These are phyloP conservation scores for Aspergillus phoenicis DNA, from an alignment of 2,329 filamentous ascomycete genomes.

Conservation along the genomic window DNA sequence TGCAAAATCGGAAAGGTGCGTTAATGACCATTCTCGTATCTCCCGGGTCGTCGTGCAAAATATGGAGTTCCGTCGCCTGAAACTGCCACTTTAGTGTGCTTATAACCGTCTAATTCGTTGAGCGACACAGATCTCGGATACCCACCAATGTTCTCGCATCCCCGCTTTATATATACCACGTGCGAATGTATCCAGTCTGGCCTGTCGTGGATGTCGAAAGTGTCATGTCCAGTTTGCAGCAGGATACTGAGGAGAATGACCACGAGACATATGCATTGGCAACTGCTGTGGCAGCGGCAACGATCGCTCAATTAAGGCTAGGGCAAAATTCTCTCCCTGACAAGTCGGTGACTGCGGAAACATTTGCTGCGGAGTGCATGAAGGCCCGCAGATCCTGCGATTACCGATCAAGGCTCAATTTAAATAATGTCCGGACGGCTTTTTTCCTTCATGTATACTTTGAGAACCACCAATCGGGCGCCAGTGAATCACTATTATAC, in stretches of 20 bases:
- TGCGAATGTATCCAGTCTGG: conserved; percentile 57
- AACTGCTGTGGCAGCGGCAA: conserved; percentile 52
- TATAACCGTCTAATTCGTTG: not conserved
- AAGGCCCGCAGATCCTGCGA: conserved; percentile 32
- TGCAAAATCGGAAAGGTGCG: conserved; percentile 4
- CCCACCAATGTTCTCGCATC: conserved; percentile 29
- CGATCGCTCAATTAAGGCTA: conserved; percentile 53
- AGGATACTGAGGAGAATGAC: conserved; percentile 31
- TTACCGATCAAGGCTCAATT: conserved; percentile 33
- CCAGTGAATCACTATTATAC: conserved; percentile 52
- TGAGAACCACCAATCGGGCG: conserved; percentile 53
- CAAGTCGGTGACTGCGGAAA: conserved; percentile 35
- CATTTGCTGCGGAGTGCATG: conserved; percentile 43
- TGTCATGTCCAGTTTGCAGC: conserved; percentile 42
- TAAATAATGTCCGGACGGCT: conserved; percentile 50
- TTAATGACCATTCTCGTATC: not conserved
- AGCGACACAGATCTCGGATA: conserved; percentile 14
- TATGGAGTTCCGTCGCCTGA: not conserved
- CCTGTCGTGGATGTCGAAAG: conserved; percentile 53
- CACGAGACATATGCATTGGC: conserved; percentile 47
- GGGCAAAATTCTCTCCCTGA: conserved; percentile 27
- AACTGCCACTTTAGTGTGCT: not conserved
- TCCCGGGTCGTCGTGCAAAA: too few relatives aligned
- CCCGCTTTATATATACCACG: conserved; percentile 50
- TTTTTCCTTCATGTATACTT: conserved; percentile 58